phyloP scores from a whole-genome alignment of 306 rosid species.

The Cicer chorassanicum region DNA sequence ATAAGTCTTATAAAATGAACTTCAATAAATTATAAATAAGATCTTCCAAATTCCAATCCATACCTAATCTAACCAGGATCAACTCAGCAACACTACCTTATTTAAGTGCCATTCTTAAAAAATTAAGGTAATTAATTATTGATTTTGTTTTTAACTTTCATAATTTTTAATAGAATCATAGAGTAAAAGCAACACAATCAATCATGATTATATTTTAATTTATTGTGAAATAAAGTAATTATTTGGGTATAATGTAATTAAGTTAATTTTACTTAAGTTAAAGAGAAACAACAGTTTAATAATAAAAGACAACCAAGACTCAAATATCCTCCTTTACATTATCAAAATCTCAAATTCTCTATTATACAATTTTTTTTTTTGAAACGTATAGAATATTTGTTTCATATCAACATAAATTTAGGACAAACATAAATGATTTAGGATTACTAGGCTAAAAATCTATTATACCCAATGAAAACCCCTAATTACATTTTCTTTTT shows the following conservation, averaged over 20 bases:
- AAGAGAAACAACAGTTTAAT: too few relatives aligned
- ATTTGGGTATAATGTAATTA: neutral
- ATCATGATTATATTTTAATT: neutral
- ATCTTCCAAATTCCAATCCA: neutral
- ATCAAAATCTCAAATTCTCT: too few relatives aligned
- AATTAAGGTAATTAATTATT: slow-evolving; percentile 28
- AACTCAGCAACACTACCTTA: neutral
- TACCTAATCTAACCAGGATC: neutral
- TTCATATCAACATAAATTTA: too few relatives aligned
- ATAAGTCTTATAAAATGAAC: neutral
- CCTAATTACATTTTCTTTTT: too few relatives aligned
- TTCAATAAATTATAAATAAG: neutral
- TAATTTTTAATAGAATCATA: neutral
- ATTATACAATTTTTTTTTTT: neutral
- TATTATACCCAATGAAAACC: too few relatives aligned
- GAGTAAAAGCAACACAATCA: slow-evolving; percentile 21
- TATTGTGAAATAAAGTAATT: neutral
- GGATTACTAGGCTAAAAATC: too few relatives aligned
- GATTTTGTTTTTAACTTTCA: slow-evolving; percentile 13
- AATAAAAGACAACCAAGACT: too few relatives aligned
- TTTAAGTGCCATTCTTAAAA: slow-evolving; percentile 32
- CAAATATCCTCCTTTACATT: too few relatives aligned
- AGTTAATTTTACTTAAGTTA: too few relatives aligned
- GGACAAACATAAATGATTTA: too few relatives aligned
- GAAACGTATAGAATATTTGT: too few relatives aligned